Base-by-base conservation (phyloP, 2,329 filamentous ascomycete genomes). In the Rhynchosporium secalis region DNA sequence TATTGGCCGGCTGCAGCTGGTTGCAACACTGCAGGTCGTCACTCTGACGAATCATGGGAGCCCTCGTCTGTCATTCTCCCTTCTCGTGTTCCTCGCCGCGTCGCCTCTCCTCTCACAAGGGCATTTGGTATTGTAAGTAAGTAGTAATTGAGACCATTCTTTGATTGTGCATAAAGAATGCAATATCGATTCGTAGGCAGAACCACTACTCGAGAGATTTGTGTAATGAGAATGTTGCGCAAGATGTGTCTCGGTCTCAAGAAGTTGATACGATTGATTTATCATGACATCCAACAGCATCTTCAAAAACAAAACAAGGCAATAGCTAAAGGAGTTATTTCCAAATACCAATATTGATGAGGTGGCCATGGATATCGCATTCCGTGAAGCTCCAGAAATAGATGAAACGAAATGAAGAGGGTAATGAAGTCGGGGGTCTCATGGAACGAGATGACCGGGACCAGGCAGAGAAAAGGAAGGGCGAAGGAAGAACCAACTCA, bases 11-110 rank as follows among this genome's bases (percentile, higher is more conserved):
- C 47, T 47, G 56, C 51, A 58, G 40, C 56, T 52, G n/a, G 12
- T 36, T n/a, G 20, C 20, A 20, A 20, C 31, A 62, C 65, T 68
- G 66, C 65, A 66, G 51, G 63, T 68, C 66, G 66, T 61, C 49
- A 65, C 55, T 54, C 54, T 55, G 62, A 60, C 66, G 60, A 68
- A 68, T 68, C 59, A 62, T 8, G 45, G 52, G n/a, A n/a, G 20
- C 26, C 36, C 45, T 49, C 10, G 33, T 28, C 46, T n/a, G 36
- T 20, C 9, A 29, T 40, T 40, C 29, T 55, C 58, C 9, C n/a
- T 40, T 40, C 29, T 55, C 58, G 49, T 36, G 33, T 3, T 20
- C 33, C 33, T 10, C 33, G 33, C 33, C 33, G 33, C 33, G 6
- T 36, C 33, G 33, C 33, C 33, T 36, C 33, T 36, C 33, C 20